Percentiles rank a stretch among this genome's conserved stretches.
phyloP scores from a whole-genome alignment of 179 eudicot genomes.

The Drosera spatulata region DNA sequence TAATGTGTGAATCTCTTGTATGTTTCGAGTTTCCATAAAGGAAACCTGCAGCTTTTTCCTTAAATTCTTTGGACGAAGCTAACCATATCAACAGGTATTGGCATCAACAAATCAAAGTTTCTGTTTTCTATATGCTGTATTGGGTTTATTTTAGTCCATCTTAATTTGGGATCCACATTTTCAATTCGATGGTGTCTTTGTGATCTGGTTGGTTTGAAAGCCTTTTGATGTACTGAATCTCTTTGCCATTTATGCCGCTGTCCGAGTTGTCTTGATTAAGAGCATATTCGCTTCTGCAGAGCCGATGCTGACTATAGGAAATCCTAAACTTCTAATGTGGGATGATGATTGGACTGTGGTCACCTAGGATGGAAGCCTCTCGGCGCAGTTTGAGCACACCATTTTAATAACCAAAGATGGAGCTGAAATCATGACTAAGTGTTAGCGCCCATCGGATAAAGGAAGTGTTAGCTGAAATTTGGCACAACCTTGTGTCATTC shows the following conservation, averaged over 20 bases:
- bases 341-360: slow-evolving; percentile 96
- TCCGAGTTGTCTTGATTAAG: neutral
- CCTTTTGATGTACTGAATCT: neutral
- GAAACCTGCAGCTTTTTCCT: too few species aligned
- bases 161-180: too few species aligned
- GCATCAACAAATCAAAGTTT: too few species aligned
- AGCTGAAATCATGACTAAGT: slow-evolving; percentile 80
- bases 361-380: slow-evolving; percentile 91
- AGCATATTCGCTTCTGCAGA: slow-evolving; percentile 30
- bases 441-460: slow-evolving; percentile 3
- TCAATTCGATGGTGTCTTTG: too few species aligned
- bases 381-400: slow-evolving; percentile 97
- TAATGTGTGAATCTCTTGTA: neutral
- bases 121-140: too few species aligned
- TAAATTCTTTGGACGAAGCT: too few species aligned
- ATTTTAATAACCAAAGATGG: slow-evolving; percentile 64
- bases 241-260: neutral
- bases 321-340: slow-evolving; percentile 76
- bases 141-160: too few species aligned
- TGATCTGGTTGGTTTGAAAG: too few species aligned
- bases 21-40: too few species aligned
- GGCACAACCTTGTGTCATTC: too few species aligned
- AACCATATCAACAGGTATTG: too few species aligned
- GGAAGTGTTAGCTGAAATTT: too few species aligned
- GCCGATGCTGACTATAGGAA: slow-evolving; percentile 89